Evolutionary conservation across 176 grass and related monocot genomes (phyloP), one percentile per base, ranked within the genome.

Genomic region (Microstegium vimineum): DNA sequence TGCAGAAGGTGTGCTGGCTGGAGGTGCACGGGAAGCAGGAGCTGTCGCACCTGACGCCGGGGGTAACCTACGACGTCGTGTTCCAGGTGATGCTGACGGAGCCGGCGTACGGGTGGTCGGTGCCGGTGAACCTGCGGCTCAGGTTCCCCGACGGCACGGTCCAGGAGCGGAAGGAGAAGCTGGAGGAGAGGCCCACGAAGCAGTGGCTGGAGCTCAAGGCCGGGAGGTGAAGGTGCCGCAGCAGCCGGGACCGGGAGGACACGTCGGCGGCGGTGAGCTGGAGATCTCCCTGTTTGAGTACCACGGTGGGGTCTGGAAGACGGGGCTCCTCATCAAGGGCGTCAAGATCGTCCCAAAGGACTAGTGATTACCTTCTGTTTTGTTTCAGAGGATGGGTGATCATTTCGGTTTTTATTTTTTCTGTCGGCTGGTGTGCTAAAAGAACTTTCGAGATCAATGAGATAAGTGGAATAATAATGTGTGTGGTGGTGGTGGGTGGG

Each of bases 241-340:
- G 7, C 64, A 75, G 61, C 76, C 67, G 82, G 82, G 71, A n/a
- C n/a, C n/a, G 63, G 84, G 10, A 42, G 42, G 42, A 1, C 17
- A 51, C 17, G 62, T 5, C 42, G 7, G 45, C 49, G 20, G 51
- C 51, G 87, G 82, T 4, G 82, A 77, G 6, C 17, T 82, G 17
- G 91, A 93, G 18, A 74, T 93, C 23, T 93, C 87, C 38, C 10
- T 93, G 85, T 79, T 85, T 25, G 77, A 85, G 66, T 87, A 82
- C 10, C 77, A 81, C 2, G 56, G 70, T 30, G 83, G 77, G 33
- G 2, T 34, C 2, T 93, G 91, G 91, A 93, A 93, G 66, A 66
- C 6, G 12, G 85, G 87, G 27, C 87, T 93, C 45, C 62, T 87
- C 27, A 42, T 93, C 64, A 93, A 85, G 57, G 81, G 82, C 60